Evolutionary conservation across 208 protist species (phyloP).

Genomic region (Strigomonas culicis): DNA sequence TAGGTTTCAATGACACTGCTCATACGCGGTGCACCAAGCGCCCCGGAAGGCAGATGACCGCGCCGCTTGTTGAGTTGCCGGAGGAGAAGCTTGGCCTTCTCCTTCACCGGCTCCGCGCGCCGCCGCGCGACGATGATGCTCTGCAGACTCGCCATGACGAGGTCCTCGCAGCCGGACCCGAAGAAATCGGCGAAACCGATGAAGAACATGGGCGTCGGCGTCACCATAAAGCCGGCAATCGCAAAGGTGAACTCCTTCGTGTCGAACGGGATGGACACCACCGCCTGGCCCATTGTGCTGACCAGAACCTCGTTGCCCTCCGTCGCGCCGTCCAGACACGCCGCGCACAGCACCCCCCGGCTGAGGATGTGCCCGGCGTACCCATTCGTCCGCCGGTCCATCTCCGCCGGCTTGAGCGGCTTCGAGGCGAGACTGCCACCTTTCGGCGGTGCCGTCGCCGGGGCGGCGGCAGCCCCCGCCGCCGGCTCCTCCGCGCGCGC

Average conservation of each 20-base stretch:
- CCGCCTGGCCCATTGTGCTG: slow-evolving; percentile 69
- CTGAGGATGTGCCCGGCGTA: slow-evolving; percentile 64
- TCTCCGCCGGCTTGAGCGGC: slow-evolving; percentile 10
- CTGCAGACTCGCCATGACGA: slow-evolving; percentile 72
- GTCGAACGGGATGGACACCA: slow-evolving; percentile 68
- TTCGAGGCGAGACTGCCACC: slow-evolving; percentile 14
- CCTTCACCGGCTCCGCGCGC: slow-evolving; percentile 30
- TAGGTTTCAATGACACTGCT: too few relatives aligned
- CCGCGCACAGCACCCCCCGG: slow-evolving; percentile 53
- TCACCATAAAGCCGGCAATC: slow-evolving; percentile 61
- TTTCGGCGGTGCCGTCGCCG: slow-evolving; percentile 16
- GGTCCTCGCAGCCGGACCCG: slow-evolving; percentile 37
- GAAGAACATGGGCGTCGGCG: slow-evolving; percentile 69
- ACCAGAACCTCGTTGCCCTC: slow-evolving; percentile 52
- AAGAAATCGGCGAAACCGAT: slow-evolving; percentile 76
- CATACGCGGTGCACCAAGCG: too few relatives aligned
- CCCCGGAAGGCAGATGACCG: too few relatives aligned
- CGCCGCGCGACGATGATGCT: slow-evolving; percentile 59
- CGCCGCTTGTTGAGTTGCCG: slow-evolving; percentile 37
- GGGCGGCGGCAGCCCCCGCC: neutral
- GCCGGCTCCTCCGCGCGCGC: neutral
- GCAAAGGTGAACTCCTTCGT: slow-evolving; percentile 32
- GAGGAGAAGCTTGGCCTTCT: slow-evolving; percentile 9
- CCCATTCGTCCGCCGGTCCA: neutral
- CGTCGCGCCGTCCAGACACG: slow-evolving; percentile 19